Evolutionary conservation across 805 yeast species (phyloP), one percentile per base, ranked within the genome.

Genomic region (Barnettozyma populi): DNA sequence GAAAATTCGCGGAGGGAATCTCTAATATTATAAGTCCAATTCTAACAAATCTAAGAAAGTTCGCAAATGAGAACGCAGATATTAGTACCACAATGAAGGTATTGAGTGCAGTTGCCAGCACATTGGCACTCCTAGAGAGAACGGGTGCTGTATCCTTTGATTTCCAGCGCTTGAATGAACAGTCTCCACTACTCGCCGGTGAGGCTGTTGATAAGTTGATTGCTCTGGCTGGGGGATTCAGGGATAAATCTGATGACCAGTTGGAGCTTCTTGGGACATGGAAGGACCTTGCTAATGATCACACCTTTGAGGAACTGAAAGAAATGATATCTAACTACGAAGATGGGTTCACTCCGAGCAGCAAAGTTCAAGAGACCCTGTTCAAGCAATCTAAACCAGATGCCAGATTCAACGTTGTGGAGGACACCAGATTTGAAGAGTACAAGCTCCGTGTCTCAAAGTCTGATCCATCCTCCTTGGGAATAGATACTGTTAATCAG

Each of bases 401-500:
- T 16, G 19, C 31, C 6, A 39, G 34, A 2, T 47, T 35, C 27
- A 24, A 44, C 23, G 23, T 27, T 18, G n/a, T 44, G 3, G 20
- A 31, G 8, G 32, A 44, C 18, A n/a, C 36, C 4, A 46, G 47
- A 40, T 53, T 19, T 48, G 46, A 50, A 11, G 55, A 48, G 3
- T 52, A 57, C 35, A 25, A 54, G 10, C 41, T 57, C 1, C 55
- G 62, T 46, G 46, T 57, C 8, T 40, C 50, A 7, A 48, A 45
- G 34, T 27, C 57, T 1, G 36, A 55, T 16, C 64, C 90, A 9
- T 67, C 69, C 49, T 67, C 62, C 40, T 75, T 90, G 54, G 94
- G 90, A 5, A 72, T 90, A 45, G 97, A 90, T 67, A 66, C 74
- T 6, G 95, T 87, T 34, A 78, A 83, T 52, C 97, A 89, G 68